Evolutionary conservation across 169 alveolate genomes (phyloP).

Genomic region (Babesia divergens): DNA sequence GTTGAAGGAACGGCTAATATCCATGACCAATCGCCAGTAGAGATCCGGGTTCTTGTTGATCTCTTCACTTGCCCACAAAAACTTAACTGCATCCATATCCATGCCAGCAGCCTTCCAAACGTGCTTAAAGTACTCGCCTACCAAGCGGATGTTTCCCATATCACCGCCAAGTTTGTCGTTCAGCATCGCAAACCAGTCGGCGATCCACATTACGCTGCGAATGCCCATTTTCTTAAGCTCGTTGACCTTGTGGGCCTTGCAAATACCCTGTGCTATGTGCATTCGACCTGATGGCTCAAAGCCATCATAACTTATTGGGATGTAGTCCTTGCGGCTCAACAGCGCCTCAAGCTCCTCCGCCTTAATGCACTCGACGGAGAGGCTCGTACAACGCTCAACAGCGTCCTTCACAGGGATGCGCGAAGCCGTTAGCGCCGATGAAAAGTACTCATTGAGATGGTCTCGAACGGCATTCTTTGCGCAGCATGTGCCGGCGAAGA

Average conservation of each 20-base stretch:
- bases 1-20: constrained; percentile 90
- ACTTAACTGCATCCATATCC: constrained; percentile 93
- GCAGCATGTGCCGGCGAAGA: constrained; percentile 39
- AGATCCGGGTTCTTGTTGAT: constrained; percentile 91
- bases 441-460: constrained; percentile 8
- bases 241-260: constrained; percentile 89
- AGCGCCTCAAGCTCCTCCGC: constrained; percentile 50
- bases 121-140: constrained; percentile 97
- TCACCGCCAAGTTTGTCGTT: constrained; percentile 99
- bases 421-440: constrained; percentile 1
- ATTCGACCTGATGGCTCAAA: constrained; percentile 99
- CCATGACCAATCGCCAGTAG: constrained; percentile 96
- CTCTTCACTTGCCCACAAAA: constrained; percentile 98
- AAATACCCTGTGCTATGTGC: constrained; percentile 98
- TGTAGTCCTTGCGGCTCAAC: constrained; percentile 25
- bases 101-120: constrained; percentile 99
- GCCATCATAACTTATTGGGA: constrained; percentile 96
- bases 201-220: constrained; percentile 97
- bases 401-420: constrained; percentile 28
- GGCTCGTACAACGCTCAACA: background rate
- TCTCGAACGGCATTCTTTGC: constrained; percentile 34
- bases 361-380: constrained; percentile 61
- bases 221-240: constrained; percentile 95
- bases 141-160: constrained; percentile 88
- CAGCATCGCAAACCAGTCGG: constrained; percentile 99